Base-by-base conservation (phyloP, 2,329 filamentous ascomycete species). In the Fusarium redolens region DNA sequence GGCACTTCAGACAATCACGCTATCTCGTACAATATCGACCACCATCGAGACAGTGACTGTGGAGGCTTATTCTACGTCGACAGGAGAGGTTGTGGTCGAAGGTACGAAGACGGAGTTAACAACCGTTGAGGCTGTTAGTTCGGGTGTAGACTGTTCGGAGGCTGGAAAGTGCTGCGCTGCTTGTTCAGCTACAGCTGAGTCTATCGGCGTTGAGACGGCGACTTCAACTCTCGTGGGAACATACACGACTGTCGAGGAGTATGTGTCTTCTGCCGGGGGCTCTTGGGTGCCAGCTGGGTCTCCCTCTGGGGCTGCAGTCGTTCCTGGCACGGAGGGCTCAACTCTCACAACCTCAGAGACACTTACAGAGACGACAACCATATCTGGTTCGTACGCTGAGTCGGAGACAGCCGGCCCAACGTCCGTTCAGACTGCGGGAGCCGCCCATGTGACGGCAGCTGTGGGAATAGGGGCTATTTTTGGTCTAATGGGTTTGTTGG, bases 41-140 rank as follows among this genome's bases (percentile, higher is more conserved):
- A 78, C 69, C 4, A 72, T 78, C 43, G 62, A 72, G 47, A 76
- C 76, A 15, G 61, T 74, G 25, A 54, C 78, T 8, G 65, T 76
- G 50, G 76, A 78, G 57, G 65, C 73, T 25, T 78, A 78, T 72
- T 78, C 76, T 72, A 78, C 76, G 13, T 75, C 62, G 65, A 78
- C 70, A 10, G 75, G 75, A 25, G 73, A 76, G 47, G 64, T 31
- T 15, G 64, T 71, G 30, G 50, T 75, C 37, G 61, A 51, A 14
- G 73, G 67, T 7, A 76, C 75, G 48, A 62, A 55, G 47, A 75
- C 71, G 38, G 76, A 74, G 55, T 72, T 71, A 37, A 68, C 72
- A 45, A 76, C 69, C 20, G 33, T 78, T 14, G 65, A 69, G 47
- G 65, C 68, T 37, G 60, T 76, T 22, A 78, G 69, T 54, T 47